These are phyloP conservation scores for Pedinophyceae sp. DNA, from an alignment of 139 green algal species.

Conservation along the genomic window DNA sequence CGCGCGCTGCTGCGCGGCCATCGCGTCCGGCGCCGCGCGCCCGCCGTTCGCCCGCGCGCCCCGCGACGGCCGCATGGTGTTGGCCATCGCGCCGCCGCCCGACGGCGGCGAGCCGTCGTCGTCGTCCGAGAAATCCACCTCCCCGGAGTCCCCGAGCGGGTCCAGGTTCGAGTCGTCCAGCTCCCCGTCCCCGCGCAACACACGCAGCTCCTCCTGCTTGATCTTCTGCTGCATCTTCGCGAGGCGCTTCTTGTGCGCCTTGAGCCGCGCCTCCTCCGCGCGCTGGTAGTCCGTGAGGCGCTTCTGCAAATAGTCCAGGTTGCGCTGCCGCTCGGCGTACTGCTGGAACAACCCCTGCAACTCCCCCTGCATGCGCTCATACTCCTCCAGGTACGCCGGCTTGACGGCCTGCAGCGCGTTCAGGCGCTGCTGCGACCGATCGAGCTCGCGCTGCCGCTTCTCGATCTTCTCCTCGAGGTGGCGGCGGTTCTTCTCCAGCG, in stretches of 20 bases:
- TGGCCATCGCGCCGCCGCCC: too few relatives aligned
- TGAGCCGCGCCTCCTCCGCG: conserved; percentile 45
- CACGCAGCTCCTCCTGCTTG: conserved; percentile 49
- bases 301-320: conserved; percentile 64
- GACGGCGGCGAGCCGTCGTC: too few relatives aligned
- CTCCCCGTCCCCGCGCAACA: conserved; percentile 46
- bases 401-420: conserved; percentile 37
- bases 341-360: conserved; percentile 25
- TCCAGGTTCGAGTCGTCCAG: conserved; percentile 20
- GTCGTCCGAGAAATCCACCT: not conserved
- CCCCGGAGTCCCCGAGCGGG: not conserved
- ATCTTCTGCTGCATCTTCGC: conserved; percentile 63
- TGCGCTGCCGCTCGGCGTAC: conserved; percentile 42
- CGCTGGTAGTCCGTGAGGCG: conserved; percentile 30
- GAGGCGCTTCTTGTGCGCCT: conserved; percentile 28
- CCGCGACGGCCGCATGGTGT: too few relatives aligned
- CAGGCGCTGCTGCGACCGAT: conserved; percentile 58
- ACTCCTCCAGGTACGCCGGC: conserved; percentile 73
- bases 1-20: too few relatives aligned
- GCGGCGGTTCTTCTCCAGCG: conserved; percentile 37
- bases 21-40: too few relatives aligned
- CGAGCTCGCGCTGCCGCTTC: conserved; percentile 44
- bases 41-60: too few relatives aligned
- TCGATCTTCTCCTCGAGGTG: conserved; percentile 44
- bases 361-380: conserved; percentile 56